These are phyloP conservation scores for Sordariomycetes sp. DNA, from an alignment of 2,329 filamentous ascomycete species.

Conservation along the genomic window DNA sequence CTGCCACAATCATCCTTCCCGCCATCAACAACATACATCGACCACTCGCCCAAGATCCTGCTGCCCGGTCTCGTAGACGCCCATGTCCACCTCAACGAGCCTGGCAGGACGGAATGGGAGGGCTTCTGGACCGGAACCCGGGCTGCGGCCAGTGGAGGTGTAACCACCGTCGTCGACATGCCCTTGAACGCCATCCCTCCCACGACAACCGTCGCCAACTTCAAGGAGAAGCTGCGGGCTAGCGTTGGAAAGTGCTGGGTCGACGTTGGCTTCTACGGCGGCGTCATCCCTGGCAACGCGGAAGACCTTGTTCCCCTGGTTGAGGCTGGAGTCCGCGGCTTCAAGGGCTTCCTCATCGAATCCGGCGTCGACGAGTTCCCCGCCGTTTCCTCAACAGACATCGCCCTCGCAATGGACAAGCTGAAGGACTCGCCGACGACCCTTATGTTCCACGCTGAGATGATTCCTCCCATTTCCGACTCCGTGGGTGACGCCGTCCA, in stretches of 20 bases:
- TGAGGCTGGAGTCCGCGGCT: constrained; percentile 78
- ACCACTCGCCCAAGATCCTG: constrained; percentile 78
- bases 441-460: constrained; percentile 98
- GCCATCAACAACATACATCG: constrained; percentile 59
- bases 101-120: constrained; percentile 95
- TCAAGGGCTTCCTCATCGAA: constrained; percentile 97
- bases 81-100: constrained; percentile 96
- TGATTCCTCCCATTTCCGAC: constrained; percentile 79
- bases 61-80: constrained; percentile 91
- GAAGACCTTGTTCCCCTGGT: constrained; percentile 72
- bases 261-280: constrained; percentile 97
- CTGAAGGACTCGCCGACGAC: constrained; percentile 77
- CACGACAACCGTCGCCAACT: constrained; percentile 76
- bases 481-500: constrained; percentile 74
- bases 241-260: constrained; percentile 90
- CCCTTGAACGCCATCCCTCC: constrained; percentile 94
- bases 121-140: constrained; percentile 92
- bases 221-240: constrained; percentile 79
- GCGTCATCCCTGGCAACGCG: constrained; percentile 84
- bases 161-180: constrained; percentile 97
- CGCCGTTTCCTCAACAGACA: constrained; percentile 72
- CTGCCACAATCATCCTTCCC: constrained; percentile 72
- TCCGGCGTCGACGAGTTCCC: constrained; percentile 96
- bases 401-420: constrained; percentile 69
- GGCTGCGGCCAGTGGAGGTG: constrained; percentile 88